Base-by-base conservation (phyloP, 495 filamentous ascomycete species). In the Lasiosphaeris hirsuta region DNA sequence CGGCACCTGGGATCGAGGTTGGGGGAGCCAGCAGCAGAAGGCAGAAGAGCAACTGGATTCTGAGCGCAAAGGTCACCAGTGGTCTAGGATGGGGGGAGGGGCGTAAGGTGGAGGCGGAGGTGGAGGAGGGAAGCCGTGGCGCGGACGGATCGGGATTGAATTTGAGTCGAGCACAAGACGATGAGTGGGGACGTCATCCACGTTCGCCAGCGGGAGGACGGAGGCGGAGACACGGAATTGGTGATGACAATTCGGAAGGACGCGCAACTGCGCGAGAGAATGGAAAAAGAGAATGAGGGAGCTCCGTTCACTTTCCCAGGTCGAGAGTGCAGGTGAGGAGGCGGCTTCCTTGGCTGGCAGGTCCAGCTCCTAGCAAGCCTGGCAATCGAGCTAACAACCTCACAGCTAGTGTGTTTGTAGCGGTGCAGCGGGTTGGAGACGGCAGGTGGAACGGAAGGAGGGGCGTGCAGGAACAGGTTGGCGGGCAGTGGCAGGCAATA, bases 151-250 rank as follows among this genome's bases (percentile, higher is more conserved):
- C 49, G 34, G 35, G 49, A 38, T 9, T n/a, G 15, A 41, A 11
- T 33, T 33, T 2, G 36, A 18, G 38, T 51, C 38, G 15, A 33
- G 14, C 7, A 17, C 23, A 17, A 36, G 7, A 19, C 33, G 41
- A 17, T 23, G 30, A 45, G 37, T 56, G 42, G 30, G 39, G 39
- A 39, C 53, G 53, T 47, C 53, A 47, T 54, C 37, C 51, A 54
- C 51, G 39, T 54, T 19, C n/a, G 30, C 13, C 10, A 9, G 51
- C 11, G 44, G 14, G 23, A 23, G 14, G 11, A 19, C 23, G 44
- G 44, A 19, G 17, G 7, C 39, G 18, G 33, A 52, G 17, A 9
- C n/a, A 34, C 36, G 50, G 35, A 17, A 42, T 40, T 37, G 18
- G 9, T 23, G 11, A 37, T 11, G 52, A 36, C 23, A 38, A n/a